phyloP scores from a whole-genome alignment of 2,329 filamentous ascomycete species.

The Ceratocystiopsis sp. region DNA sequence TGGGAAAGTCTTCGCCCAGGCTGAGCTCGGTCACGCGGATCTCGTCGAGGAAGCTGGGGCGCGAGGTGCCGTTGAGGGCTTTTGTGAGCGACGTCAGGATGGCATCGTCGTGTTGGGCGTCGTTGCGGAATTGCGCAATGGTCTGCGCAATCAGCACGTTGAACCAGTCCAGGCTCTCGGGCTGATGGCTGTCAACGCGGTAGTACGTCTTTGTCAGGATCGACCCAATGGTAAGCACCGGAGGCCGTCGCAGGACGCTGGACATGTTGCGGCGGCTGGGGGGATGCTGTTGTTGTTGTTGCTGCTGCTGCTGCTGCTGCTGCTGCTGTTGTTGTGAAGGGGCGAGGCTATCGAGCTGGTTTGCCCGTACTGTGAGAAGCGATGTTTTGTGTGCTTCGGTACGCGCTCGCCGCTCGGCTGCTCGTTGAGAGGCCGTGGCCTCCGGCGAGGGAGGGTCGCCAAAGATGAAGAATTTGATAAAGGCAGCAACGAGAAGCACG shows the following conservation, averaged over 20 bases:
- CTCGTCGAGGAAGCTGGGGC: slow-evolving; percentile 83
- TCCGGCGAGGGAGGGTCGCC: slow-evolving; percentile 80
- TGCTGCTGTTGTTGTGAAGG: slow-evolving; percentile 9
- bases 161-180: slow-evolving; percentile 96
- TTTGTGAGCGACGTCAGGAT: slow-evolving; percentile 75
- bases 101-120: slow-evolving; percentile 80
- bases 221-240: slow-evolving; percentile 72
- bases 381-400: slow-evolving; percentile 63
- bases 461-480: slow-evolving; percentile 99
- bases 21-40: slow-evolving; percentile 89
- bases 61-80: slow-evolving; percentile 68
- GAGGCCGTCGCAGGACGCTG: slow-evolving; percentile 54
- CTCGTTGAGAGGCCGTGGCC: slow-evolving; percentile 57
- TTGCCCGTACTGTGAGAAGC: slow-evolving; percentile 42
- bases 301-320: slow-evolving; percentile 10
- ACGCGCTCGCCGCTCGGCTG: slow-evolving; percentile 54
- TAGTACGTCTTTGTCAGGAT: slow-evolving; percentile 97
- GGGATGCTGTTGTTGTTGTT: slow-evolving; percentile 22
- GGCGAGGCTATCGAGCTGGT: slow-evolving; percentile 13
- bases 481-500: slow-evolving; percentile 75
- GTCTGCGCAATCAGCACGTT: slow-evolving; percentile 94
- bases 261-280: slow-evolving; percentile 27
- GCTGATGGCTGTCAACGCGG: slow-evolving; percentile 87
- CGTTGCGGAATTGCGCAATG: slow-evolving; percentile 83
- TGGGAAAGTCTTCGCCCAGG: slow-evolving; percentile 91